Evolutionary conservation across 1,284 basidiomycete genomes (phyloP).

Genomic region (Blastosporella zonata): DNA sequence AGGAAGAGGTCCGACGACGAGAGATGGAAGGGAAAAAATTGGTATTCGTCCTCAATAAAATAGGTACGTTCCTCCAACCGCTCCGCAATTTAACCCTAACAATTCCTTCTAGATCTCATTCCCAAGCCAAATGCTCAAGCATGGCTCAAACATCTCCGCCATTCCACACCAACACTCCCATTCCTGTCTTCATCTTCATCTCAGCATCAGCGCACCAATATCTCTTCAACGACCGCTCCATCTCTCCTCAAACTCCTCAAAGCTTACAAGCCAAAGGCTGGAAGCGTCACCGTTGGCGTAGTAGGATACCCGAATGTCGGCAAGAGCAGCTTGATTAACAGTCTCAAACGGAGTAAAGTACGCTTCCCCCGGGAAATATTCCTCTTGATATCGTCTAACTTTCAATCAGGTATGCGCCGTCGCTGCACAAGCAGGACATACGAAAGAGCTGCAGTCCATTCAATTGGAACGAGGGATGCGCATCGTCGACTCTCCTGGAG

Average conservation of each 20-base stretch:
- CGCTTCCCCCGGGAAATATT: slow-evolving; percentile 30
- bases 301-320: slow-evolving; percentile 98
- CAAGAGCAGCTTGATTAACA: slow-evolving; percentile 95
- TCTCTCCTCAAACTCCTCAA: slow-evolving; percentile 87
- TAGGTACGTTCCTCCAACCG: slow-evolving; percentile 55
- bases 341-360: slow-evolving; percentile 86
- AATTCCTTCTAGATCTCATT: slow-evolving; percentile 68
- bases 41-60: slow-evolving; percentile 90
- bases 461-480: slow-evolving; percentile 91
- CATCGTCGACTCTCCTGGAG: slow-evolving; percentile 95
- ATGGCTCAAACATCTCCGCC: slow-evolving; percentile 89
- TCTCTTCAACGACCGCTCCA: slow-evolving; percentile 76
- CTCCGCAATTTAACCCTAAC: background rate
- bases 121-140: slow-evolving; percentile 85
- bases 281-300: slow-evolving; percentile 86
- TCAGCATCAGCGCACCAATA: slow-evolving; percentile 83
- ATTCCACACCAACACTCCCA: slow-evolving; percentile 90
- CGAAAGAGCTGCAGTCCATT: slow-evolving; percentile 91
- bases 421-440: slow-evolving; percentile 95
- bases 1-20: slow-evolving; percentile 84
- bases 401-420: slow-evolving; percentile 76
- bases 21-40: slow-evolving; percentile 86
- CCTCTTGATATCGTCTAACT: slow-evolving; percentile 38
- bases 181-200: slow-evolving; percentile 86
- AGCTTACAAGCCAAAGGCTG: slow-evolving; percentile 78